Conservation (phyloP, 176 grass and related monocot species). For the Saccharum spontaneum region DNA sequence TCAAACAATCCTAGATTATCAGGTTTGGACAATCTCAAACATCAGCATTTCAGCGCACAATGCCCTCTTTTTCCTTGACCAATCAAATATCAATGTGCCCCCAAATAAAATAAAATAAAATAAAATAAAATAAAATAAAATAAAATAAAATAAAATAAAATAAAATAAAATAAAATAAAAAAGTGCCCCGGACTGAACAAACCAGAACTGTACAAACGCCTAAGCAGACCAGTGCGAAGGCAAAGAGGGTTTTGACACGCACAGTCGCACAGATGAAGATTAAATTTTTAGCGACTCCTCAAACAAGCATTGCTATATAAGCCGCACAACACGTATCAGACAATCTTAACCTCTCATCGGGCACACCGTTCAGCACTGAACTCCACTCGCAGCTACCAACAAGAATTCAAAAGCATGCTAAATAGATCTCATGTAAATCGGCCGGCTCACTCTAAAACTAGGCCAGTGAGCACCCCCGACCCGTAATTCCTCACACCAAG, state of each 20-base stretch:
- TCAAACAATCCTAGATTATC: neutral
- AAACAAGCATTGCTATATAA: neutral
- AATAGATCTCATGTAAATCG: constrained; percentile 25
- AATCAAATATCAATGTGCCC: neutral
- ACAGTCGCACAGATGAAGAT: neutral
- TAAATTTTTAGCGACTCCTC: neutral
- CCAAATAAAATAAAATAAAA: neutral
- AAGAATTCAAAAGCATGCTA: constrained; percentile 4
- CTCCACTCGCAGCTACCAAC: neutral
- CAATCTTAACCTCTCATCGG: neutral
- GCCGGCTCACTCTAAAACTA: neutral
- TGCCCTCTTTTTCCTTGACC: neutral
- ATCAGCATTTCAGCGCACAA: neutral
- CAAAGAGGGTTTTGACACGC: neutral
- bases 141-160: neutral
- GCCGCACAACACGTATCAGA: neutral
- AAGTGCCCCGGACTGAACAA: neutral
- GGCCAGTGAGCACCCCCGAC: neutral
- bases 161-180: neutral
- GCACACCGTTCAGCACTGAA: neutral
- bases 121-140: neutral
- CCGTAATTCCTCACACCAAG: neutral
- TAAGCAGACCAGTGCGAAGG: neutral
- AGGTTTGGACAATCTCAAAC: neutral
- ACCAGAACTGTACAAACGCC: neutral